These are phyloP conservation scores for Dendrobium catenatum DNA, from an alignment of 106 monocot species.

Conservation along the genomic window DNA sequence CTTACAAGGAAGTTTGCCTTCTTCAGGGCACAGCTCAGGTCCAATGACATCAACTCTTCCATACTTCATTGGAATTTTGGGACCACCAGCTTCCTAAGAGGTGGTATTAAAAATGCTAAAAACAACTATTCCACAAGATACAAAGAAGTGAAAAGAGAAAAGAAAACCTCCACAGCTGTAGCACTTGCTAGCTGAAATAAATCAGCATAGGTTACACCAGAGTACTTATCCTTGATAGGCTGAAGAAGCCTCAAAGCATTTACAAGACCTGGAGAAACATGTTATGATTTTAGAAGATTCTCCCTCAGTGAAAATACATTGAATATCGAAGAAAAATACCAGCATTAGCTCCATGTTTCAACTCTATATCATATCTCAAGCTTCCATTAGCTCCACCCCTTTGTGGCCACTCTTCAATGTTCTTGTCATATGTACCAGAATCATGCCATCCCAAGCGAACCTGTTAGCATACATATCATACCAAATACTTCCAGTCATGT, in stretches of 20 bases:
- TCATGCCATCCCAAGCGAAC: slow-evolving; percentile 98
- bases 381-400: slow-evolving; percentile 98
- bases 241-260: slow-evolving; percentile 94
- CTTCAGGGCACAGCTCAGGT: slow-evolving; percentile 59
- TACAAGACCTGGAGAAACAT: slow-evolving; percentile 57
- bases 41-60: slow-evolving; percentile 54
- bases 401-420: slow-evolving; percentile 83
- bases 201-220: slow-evolving; percentile 83
- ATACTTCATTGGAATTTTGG: slow-evolving; percentile 80
- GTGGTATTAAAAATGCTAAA: not conserved
- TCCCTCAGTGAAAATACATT: not conserved
- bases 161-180: slow-evolving; percentile 77
- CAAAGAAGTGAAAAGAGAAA: not conserved
- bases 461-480: slow-evolving; percentile 21
- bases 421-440: slow-evolving; percentile 95
- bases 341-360: slow-evolving; percentile 94
- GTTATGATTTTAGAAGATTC: slow-evolving; percentile 8
- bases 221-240: slow-evolving; percentile 92
- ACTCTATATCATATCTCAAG: slow-evolving; percentile 75
- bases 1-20: slow-evolving; percentile 67
- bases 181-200: slow-evolving; percentile 98
- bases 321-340: slow-evolving; percentile 26
- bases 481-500: not conserved
- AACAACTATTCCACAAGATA: not conserved
- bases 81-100: slow-evolving; percentile 67